phyloP scores from a whole-genome alignment of 306 rosid species.

The Acacia confusa region DNA sequence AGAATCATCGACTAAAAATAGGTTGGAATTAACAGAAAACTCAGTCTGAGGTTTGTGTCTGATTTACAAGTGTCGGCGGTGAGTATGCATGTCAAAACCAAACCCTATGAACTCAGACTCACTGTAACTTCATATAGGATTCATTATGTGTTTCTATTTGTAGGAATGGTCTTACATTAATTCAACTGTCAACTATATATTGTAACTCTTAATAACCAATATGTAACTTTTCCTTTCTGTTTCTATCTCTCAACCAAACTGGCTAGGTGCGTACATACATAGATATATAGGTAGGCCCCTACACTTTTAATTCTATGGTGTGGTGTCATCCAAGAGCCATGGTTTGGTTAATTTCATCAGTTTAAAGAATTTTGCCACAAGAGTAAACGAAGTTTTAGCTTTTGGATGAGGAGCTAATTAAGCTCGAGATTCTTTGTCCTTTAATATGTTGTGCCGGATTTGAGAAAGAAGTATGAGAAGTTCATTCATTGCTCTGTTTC shows the following conservation, averaged over 20 bases:
- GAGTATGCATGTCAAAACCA: neutral
- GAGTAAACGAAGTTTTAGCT: neutral
- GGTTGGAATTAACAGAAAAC: neutral
- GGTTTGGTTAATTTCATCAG: neutral
- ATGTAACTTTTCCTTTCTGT: neutral
- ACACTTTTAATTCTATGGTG: neutral
- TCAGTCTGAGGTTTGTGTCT: neutral
- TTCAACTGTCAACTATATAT: neutral
- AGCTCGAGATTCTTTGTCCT: neutral
- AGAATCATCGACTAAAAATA: neutral
- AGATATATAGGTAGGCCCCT: neutral
- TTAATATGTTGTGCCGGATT: neutral
- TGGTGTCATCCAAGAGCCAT: neutral
- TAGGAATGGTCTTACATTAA: neutral
- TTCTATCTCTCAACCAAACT: neutral
- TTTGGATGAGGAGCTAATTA: neutral
- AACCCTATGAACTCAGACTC: neutral
- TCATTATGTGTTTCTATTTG: neutral
- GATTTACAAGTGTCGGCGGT: conserved; percentile 27
- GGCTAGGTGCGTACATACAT: neutral
- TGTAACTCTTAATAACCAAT: neutral
- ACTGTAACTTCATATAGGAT: neutral
- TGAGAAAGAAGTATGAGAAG: conserved; percentile 20
- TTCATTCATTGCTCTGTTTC: conserved; percentile 22
- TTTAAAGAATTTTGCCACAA: neutral